Evolutionary conservation across 768 basidiomycete genomes (phyloP).

Genomic region (Kwoniella dendrophila): DNA sequence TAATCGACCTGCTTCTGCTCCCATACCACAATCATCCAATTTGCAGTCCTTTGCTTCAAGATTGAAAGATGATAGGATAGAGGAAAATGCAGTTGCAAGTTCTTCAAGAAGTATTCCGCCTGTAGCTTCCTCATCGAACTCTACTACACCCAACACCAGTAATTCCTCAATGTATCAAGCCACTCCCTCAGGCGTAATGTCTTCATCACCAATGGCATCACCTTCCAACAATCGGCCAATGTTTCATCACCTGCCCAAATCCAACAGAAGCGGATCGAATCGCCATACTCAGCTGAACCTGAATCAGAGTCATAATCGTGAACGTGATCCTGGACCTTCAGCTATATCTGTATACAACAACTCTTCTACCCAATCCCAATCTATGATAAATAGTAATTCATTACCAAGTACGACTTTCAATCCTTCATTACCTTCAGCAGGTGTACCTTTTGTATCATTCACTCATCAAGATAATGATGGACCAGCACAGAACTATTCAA

Average conservation of each 20-base stretch:
- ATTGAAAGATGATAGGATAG: constrained; percentile 4
- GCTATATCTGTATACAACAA: no score
- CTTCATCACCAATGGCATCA: constrained; percentile 20
- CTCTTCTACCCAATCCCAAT: background rate
- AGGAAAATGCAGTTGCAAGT: background rate
- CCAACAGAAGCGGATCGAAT: constrained; percentile 7
- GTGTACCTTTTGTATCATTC: constrained; percentile 4
- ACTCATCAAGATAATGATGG: background rate
- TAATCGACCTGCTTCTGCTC: constrained; percentile 26
- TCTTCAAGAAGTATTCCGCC: background rate
- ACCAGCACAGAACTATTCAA: constrained; percentile 20
- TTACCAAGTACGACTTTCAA: constrained; percentile 18
- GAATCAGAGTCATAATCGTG: background rate
- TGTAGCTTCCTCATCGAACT: background rate
- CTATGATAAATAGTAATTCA: background rate
- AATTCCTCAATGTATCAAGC: constrained; percentile 10
- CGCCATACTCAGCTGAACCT: constrained; percentile 7
- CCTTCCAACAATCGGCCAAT: constrained; percentile 6
- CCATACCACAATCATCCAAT: constrained; percentile 4
- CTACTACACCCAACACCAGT: constrained; percentile 12
- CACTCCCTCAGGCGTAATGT: constrained; percentile 15
- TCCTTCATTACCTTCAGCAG: constrained; percentile 16
- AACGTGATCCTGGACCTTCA: background rate
- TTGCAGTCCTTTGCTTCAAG: no score
- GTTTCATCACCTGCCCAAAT: constrained; percentile 4